Base-by-base conservation (phyloP, 495 filamentous ascomycete species). In the Penicillium atrosanguineum region DNA sequence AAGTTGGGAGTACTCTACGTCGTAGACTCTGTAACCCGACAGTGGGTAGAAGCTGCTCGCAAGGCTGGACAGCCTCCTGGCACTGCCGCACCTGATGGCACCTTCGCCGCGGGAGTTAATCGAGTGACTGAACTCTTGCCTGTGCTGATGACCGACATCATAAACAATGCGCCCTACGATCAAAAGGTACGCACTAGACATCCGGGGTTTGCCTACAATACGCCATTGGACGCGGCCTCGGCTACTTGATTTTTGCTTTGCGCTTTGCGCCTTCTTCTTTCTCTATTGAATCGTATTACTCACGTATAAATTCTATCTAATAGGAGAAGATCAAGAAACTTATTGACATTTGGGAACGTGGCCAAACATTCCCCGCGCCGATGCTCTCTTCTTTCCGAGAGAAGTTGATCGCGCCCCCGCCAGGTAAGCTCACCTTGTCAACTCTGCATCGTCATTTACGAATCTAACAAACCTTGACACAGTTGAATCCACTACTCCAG, bases 1-100 rank as follows among this genome's bases (percentile, higher is more conserved):
- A 98, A 98, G 77, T 79, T 98, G 77, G 94, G 94, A 72, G 91
- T 97, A 66, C 86, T 98, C 77, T 98, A 98, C 86, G 91, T 97
- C 77, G 90, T 98, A 95, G 95, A 98, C 82, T 96, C 92, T 81
- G 91, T 98, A 86, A 91, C 91, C 70, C 89, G 94, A 74, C 90
- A 92, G 75, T 98, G 95, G 91, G 83, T 96, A 83, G 92, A 98
- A 71, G 87, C 89, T 70, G 95, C 94, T 57, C 91, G 90, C 71
- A 84, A 84, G 59, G 81, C 86, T 55, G 89, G 89, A 55, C 91
- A 97, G 70, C 77, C 85, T 51, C 79, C 91, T 64, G 88, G 86
- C 67, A 82, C 79, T 61, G 77, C 82, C 64, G 88, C 90, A 51
- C 80, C 83, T 54, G 89, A 95, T 75, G 94, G 94, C 57, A 97